Percentiles rank a stretch among this genome's conserved stretches.
phyloP scores from a whole-genome alignment of 1,284 basidiomycete genomes.

The Laetiporus sulphureus region DNA sequence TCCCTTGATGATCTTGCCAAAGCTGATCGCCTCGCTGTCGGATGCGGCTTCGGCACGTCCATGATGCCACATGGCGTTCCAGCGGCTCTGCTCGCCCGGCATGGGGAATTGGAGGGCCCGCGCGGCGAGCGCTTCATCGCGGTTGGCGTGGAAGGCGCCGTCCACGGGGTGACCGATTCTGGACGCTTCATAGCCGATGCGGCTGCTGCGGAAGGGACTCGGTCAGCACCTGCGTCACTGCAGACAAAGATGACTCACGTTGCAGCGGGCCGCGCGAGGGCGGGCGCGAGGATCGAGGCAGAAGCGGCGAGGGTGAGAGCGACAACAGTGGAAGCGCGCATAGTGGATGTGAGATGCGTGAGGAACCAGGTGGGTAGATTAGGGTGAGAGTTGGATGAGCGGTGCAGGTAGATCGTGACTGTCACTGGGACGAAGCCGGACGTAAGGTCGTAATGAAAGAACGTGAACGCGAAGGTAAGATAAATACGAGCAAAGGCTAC shows the following conservation, averaged over 20 bases:
- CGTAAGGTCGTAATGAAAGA: conserved; percentile 1
- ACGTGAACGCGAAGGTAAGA: conserved; percentile 6
- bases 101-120: no score
- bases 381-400: background rate
- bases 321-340: conserved; percentile 3
- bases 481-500: conserved; percentile 1
- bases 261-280: background rate
- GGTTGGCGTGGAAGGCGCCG: background rate
- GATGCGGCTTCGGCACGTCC: background rate
- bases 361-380: background rate
- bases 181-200: background rate
- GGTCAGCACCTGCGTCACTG: background rate
- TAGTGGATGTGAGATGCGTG: background rate
- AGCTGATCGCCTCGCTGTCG: background rate
- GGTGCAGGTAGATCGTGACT: conserved; percentile 1
- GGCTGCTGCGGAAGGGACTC: background rate
- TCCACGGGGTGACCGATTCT: background rate
- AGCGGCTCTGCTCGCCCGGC: no score
- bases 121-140: background rate
- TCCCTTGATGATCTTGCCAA: background rate
- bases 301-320: conserved; percentile 2
- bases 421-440: conserved; percentile 1
- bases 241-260: background rate
- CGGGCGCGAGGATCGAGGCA: conserved; percentile 1
- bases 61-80: no score